Evolutionary conservation across 495 filamentous ascomycete species (phyloP).

Genomic region (Daldinia bambusicola): DNA sequence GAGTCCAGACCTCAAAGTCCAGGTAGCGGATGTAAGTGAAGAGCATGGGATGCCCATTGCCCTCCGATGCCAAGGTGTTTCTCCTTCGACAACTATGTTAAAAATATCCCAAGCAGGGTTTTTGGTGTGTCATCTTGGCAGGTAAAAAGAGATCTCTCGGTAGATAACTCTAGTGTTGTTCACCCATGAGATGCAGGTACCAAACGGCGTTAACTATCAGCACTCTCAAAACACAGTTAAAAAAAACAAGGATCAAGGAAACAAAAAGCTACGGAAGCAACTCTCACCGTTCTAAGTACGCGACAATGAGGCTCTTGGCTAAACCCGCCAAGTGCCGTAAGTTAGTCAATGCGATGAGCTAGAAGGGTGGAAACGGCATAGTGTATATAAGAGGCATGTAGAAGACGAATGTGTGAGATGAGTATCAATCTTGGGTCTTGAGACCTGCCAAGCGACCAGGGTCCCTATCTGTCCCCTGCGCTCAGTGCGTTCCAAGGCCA

Average conservation of each 20-base stretch:
- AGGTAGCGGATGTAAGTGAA: conserved; percentile 30
- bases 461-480: conserved; percentile 18
- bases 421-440: conserved; percentile 50
- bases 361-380: conserved; percentile 14
- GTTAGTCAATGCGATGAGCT: conserved; percentile 38
- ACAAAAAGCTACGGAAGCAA: conserved; percentile 22
- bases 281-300: conserved; percentile 34
- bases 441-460: conserved; percentile 53
- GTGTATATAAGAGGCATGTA: conserved; percentile 16
- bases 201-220: conserved; percentile 31
- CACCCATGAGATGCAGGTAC: conserved; percentile 39
- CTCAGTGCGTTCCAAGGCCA: conserved; percentile 19
- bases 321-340: conserved; percentile 47
- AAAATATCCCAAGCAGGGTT: conserved; percentile 44
- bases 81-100: conserved; percentile 34
- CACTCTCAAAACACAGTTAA: conserved; percentile 48
- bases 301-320: conserved; percentile 47
- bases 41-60: conserved; percentile 33
- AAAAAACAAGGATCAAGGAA: conserved; percentile 27
- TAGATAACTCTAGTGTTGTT: conserved; percentile 18
- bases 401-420: conserved; percentile 41
- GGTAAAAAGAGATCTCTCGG: conserved; percentile 27
- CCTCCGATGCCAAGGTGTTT: conserved; percentile 44
- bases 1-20: conserved; percentile 45
- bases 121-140: conserved; percentile 34